phyloP scores from a whole-genome alignment of 2,329 filamentous ascomycete genomes.

The Arachnopeziza araneosa region DNA sequence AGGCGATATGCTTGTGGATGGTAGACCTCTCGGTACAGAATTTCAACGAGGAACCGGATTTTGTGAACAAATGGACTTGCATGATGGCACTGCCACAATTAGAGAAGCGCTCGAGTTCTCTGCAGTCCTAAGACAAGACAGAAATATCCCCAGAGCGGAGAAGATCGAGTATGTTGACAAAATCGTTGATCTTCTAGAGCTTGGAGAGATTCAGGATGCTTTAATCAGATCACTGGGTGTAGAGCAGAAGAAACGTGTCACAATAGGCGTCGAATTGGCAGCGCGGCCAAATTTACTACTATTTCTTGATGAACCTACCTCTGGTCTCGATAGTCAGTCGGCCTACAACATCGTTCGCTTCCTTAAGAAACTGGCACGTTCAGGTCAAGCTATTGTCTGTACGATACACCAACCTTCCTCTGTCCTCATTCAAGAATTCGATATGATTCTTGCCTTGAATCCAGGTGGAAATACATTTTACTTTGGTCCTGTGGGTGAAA shows the following conservation, averaged over 20 bases:
- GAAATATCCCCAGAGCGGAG: slow-evolving; percentile 47
- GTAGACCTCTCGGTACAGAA: slow-evolving; percentile 51
- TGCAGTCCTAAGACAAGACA: slow-evolving; percentile 57
- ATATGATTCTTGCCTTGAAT: slow-evolving; percentile 66
- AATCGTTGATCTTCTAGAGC: slow-evolving; percentile 59
- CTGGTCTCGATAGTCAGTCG: slow-evolving; percentile 63
- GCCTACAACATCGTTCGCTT: slow-evolving; percentile 65
- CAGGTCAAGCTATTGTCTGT: slow-evolving; percentile 67
- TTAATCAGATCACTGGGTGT: slow-evolving; percentile 60
- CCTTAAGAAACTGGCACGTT: slow-evolving; percentile 59
- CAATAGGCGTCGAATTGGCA: slow-evolving; percentile 68
- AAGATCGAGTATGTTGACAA: slow-evolving; percentile 63
- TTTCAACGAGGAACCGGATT: slow-evolving; percentile 68
- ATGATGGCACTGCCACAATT: slow-evolving; percentile 62
- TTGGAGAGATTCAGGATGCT: slow-evolving; percentile 61
- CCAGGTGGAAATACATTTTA: slow-evolving; percentile 65
- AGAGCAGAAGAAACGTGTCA: slow-evolving; percentile 59
- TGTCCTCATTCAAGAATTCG: slow-evolving; percentile 65
- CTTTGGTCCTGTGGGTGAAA: slow-evolving; percentile 66
- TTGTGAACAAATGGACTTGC: slow-evolving; percentile 67
- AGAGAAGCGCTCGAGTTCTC: slow-evolving; percentile 66
- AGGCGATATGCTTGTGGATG: slow-evolving; percentile 71
- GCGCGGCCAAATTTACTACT: slow-evolving; percentile 63
- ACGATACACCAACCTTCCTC: slow-evolving; percentile 70
- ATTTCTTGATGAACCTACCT: slow-evolving; percentile 69